Percentiles rank a stretch among this genome's conserved stretches.
These are phyloP conservation scores for Aurantiochytrium sp. DNA, from an alignment of 108 stramenopile species.

Conservation along the genomic window DNA sequence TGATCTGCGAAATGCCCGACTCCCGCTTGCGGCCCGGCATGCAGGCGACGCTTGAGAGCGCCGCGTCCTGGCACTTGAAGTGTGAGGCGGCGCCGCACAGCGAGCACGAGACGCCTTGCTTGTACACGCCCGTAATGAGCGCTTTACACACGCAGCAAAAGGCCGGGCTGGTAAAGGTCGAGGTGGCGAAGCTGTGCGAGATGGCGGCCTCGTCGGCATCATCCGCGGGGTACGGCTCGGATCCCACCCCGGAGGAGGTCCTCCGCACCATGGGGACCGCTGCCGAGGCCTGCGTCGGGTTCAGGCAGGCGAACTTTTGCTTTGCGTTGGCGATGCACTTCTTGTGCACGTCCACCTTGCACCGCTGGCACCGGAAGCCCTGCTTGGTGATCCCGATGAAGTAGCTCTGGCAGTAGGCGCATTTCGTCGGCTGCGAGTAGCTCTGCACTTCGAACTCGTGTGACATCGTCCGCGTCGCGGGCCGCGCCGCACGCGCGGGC, in stretches of 20 bases:
- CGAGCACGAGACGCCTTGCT: constrained; percentile 1
- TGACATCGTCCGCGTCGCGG: too few relatives aligned
- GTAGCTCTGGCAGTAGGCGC: not conserved
- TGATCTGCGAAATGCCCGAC: not conserved
- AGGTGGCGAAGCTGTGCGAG: not conserved
- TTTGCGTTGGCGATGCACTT: not conserved
- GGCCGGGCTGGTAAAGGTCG: not conserved
- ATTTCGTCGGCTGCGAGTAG: not conserved
- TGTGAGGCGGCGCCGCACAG: not conserved
- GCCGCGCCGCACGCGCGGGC: too few relatives aligned
- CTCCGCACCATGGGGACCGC: not conserved
- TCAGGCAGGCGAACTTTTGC: not conserved
- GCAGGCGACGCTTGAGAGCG: not conserved
- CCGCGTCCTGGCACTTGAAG: not conserved
- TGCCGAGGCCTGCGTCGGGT: not conserved
- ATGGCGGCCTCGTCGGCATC: not conserved
- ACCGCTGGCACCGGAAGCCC: not conserved
- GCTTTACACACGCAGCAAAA: not conserved
- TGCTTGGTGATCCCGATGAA: not conserved
- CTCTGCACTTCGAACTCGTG: not conserved
- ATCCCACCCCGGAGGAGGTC: not conserved
- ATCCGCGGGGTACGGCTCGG: not conserved
- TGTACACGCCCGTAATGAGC: not conserved
- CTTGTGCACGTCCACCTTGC: not conserved
- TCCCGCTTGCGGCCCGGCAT: not conserved